Evolutionary conservation across 192 early-diverging fungal genomes (phyloP).

Genomic region (Glomus cerebriforme): DNA sequence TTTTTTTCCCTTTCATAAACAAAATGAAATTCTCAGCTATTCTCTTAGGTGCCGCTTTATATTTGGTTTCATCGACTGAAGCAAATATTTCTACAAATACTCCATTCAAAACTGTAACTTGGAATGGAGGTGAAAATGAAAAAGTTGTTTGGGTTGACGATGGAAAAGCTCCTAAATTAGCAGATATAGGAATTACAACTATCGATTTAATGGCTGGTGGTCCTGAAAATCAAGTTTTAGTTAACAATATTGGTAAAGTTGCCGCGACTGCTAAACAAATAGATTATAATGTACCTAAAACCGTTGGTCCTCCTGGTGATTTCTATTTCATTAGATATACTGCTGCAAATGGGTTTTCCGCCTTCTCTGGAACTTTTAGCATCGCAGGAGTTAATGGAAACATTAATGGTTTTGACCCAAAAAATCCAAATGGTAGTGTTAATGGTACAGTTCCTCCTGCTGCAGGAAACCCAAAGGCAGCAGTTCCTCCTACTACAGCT

Average conservation of each 20-base stretch:
- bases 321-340: not conserved
- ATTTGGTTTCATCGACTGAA: not conserved
- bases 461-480: not conserved
- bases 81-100: not conserved
- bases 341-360: not conserved
- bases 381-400: not conserved
- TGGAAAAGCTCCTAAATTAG: not conserved
- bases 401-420: not conserved
- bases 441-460: not conserved
- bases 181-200: not conserved
- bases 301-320: not conserved
- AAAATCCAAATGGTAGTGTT: not conserved
- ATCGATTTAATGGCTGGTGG: not conserved
- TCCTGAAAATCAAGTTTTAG: not conserved
- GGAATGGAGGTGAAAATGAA: not conserved
- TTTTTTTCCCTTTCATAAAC: too few species aligned
- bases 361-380: not conserved
- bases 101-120: not conserved
- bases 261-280: not conserved
- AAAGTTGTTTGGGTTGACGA: not conserved
- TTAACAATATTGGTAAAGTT: not conserved
- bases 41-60: not conserved
- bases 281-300: not conserved
- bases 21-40: not conserved
- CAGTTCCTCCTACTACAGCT: too few species aligned